These are phyloP conservation scores for Xylaria sp. DNA, from an alignment of 2,329 filamentous ascomycete species.

Conservation along the genomic window DNA sequence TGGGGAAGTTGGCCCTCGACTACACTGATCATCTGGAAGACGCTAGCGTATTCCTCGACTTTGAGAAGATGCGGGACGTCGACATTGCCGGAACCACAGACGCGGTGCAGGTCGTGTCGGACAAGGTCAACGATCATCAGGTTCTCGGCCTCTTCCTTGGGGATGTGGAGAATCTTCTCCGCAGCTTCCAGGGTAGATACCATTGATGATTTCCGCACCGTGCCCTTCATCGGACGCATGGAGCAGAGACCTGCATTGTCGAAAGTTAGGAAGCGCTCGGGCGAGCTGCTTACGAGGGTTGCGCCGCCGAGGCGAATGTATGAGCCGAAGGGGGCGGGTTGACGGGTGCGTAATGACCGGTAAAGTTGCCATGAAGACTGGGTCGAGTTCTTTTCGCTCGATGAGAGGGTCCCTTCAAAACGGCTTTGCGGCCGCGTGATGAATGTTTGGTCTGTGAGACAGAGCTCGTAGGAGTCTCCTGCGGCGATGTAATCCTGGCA, in stretches of 20 bases:
- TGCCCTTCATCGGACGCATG: conserved; percentile 95
- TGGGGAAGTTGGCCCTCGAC: conserved; percentile 63
- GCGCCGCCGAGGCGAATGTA: conserved; percentile 65
- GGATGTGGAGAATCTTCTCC: conserved; percentile 64
- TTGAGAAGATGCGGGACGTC: conserved; percentile 71
- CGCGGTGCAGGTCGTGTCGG: conserved; percentile 85
- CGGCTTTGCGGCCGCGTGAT: conserved; percentile 43
- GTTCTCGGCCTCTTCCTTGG: conserved; percentile 92
- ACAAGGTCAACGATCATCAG: conserved; percentile 97
- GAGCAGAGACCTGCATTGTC: conserved; percentile 53
- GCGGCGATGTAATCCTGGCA: conserved; percentile 69
- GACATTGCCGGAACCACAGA: conserved; percentile 70
- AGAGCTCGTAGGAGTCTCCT: conserved; percentile 82
- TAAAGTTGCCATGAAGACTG: conserved; percentile 65
- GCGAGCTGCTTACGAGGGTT: conserved; percentile 76
- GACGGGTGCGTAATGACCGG: conserved; percentile 60
- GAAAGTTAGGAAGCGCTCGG: conserved; percentile 76
- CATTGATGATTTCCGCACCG: conserved; percentile 65
- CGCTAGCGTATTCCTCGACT: conserved; percentile 85
- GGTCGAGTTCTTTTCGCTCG: conserved; percentile 26
- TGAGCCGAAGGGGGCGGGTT: conserved; percentile 80
- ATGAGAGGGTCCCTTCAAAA: conserved; percentile 40
- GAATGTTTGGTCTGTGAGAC: conserved; percentile 69
- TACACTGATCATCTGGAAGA: conserved; percentile 87
- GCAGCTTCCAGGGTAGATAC: conserved; percentile 67